Evolutionary conservation across 495 filamentous ascomycete species (phyloP).

Genomic region (Lasiosphaeriaceae sp.): DNA sequence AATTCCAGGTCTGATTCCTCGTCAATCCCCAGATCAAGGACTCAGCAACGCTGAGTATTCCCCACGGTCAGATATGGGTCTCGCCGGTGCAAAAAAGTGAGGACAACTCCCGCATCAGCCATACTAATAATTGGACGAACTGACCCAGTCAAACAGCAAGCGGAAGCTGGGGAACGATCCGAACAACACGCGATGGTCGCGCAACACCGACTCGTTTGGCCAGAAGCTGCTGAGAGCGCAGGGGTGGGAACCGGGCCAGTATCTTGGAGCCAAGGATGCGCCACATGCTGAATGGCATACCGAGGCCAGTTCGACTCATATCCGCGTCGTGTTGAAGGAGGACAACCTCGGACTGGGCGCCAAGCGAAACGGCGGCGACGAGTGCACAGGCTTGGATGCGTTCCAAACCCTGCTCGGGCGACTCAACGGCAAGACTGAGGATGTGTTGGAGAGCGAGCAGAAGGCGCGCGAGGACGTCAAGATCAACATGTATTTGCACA

Average conservation of each 20-base stretch:
- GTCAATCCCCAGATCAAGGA: not conserved
- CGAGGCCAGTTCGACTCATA: conserved; percentile 70
- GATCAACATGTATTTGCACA: conserved; percentile 61
- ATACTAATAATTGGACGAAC: conserved; percentile 7
- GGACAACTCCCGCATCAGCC: conserved; percentile 8
- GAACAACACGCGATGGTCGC: conserved; percentile 89
- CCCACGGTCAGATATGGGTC: conserved; percentile 56
- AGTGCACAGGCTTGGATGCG: conserved; percentile 75
- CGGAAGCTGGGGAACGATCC: conserved; percentile 83
- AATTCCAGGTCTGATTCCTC: not conserved
- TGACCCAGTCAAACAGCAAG: conserved; percentile 50
- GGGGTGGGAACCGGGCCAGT: conserved; percentile 83
- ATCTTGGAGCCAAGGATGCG: conserved; percentile 70
- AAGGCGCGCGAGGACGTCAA: conserved; percentile 57
- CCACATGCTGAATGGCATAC: conserved; percentile 70
- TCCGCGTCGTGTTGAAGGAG: conserved; percentile 77
- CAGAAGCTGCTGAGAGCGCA: conserved; percentile 81
- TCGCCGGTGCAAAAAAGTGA: conserved; percentile 71
- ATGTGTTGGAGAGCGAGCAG: conserved; percentile 61
- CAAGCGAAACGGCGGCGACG: conserved; percentile 60
- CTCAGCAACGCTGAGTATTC: conserved; percentile 17
- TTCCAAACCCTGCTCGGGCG: conserved; percentile 82
- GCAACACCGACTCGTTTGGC: conserved; percentile 75
- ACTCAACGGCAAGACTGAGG: conserved; percentile 81
- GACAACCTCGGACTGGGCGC: conserved; percentile 87